Conservation (phyloP, 2,329 filamentous ascomycete genomes). For the Trichoderma breve region DNA sequence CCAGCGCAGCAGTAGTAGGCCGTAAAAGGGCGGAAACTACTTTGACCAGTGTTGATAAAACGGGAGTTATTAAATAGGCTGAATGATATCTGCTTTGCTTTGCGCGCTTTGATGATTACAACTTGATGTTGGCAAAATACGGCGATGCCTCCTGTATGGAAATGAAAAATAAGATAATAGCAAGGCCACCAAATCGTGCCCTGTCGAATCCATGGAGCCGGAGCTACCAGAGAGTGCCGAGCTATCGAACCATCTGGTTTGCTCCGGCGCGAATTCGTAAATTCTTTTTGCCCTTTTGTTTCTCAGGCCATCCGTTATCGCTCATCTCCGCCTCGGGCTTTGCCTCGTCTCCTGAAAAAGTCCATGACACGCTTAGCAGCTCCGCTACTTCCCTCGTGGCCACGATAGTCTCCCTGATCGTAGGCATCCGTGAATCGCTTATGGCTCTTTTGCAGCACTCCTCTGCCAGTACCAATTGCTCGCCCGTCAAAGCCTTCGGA, state of each 20-base stretch:
- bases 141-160: slow-evolving; percentile 3
- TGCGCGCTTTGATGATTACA: slow-evolving; percentile 22
- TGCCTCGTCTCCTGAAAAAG: slow-evolving; percentile 87
- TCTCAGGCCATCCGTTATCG: slow-evolving; percentile 32
- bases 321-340: slow-evolving; percentile 63
- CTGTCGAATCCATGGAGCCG: not conserved
- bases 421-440: slow-evolving; percentile 89
- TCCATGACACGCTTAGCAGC: slow-evolving; percentile 95
- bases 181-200: not conserved
- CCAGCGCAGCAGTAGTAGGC: not conserved
- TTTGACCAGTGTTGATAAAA: not conserved
- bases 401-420: slow-evolving; percentile 65
- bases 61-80: slow-evolving; percentile 15
- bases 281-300: not conserved
- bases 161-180: slow-evolving; percentile 6
- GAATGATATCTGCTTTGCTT: slow-evolving; percentile 19
- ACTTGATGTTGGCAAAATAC: slow-evolving; percentile 15
- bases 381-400: slow-evolving; percentile 78
- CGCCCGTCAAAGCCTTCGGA: slow-evolving; percentile 44
- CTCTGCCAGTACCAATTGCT: slow-evolving; percentile 43
- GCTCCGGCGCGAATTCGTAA: not conserved
- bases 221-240: not conserved
- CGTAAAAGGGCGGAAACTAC: not conserved
- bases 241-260: not conserved
- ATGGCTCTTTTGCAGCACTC: slow-evolving; percentile 77